These are phyloP conservation scores for Parsonsia alboflavescens DNA, from an alignment of 257 asterid genomes.

Conservation along the genomic window DNA sequence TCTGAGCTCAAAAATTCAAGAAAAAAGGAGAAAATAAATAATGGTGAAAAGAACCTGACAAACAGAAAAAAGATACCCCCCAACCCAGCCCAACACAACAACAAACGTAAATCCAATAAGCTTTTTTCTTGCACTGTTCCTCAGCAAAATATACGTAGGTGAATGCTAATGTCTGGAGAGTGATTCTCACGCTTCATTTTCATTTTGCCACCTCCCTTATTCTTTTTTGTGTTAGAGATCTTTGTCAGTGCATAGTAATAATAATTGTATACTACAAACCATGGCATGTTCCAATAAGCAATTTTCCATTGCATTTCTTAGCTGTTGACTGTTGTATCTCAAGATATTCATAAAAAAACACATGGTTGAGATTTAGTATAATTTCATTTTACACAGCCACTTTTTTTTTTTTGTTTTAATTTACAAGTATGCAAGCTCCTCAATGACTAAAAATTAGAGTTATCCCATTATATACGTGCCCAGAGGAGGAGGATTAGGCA, in stretches of 20 bases:
- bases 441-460: too few relatives aligned
- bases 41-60: conserved; percentile 8
- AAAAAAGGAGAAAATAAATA: conserved; percentile 10
- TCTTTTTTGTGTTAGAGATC: neutral
- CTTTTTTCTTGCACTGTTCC: conserved; percentile 1
- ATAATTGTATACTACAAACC: neutral
- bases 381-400: too few relatives aligned
- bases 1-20: conserved; percentile 29
- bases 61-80: neutral
- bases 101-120: neutral
- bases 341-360: too few relatives aligned
- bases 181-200: neutral
- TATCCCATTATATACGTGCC: too few relatives aligned
- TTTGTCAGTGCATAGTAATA: neutral
- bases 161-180: neutral
- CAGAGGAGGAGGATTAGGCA: too few relatives aligned
- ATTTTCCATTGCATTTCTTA: too few relatives aligned
- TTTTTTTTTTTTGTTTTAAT: too few relatives aligned
- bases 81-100: neutral
- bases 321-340: too few relatives aligned
- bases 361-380: too few relatives aligned
- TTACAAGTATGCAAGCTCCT: too few relatives aligned
- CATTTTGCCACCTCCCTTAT: neutral
- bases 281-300: neutral
- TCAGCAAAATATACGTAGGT: neutral